phyloP scores from a whole-genome alignment of 768 basidiomycete species.

The Lentinula sp. region DNA sequence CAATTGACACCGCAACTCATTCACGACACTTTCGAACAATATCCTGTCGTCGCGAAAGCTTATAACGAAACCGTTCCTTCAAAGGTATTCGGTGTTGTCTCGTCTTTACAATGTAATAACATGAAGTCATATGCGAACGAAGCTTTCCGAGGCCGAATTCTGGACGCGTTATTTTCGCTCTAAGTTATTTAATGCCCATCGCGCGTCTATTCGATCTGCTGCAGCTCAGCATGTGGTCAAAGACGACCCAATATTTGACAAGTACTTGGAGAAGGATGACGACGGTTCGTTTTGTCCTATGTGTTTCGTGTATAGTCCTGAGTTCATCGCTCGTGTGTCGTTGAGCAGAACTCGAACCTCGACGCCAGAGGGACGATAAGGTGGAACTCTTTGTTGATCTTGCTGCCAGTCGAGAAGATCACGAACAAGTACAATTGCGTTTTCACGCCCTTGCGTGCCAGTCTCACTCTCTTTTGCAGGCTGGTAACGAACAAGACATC shows the following conservation, averaged over 20 bases:
- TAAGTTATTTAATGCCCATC: conserved; percentile 90
- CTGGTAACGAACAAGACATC: conserved; percentile 82
- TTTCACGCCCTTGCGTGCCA: not conserved
- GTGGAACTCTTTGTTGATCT: conserved; percentile 81
- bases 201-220: conserved; percentile 85
- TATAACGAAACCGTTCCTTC: conserved; percentile 89
- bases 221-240: conserved; percentile 81
- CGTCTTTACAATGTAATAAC: conserved; percentile 1
- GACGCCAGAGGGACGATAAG: conserved; percentile 53
- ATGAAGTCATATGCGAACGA: conserved; percentile 5
- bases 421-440: conserved; percentile 57
- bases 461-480: conserved; percentile 35
- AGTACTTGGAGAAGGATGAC: conserved; percentile 93
- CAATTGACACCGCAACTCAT: conserved; percentile 88
- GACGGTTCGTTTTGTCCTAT: conserved; percentile 53
- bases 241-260: conserved; percentile 91
- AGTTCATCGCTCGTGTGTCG: not conserved
- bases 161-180: conserved; percentile 98
- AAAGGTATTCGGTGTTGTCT: conserved; percentile 43
- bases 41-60: conserved; percentile 88
- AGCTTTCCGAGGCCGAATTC: conserved; percentile 90
- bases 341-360: conserved; percentile 67
- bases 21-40: conserved; percentile 96
- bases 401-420: conserved; percentile 86
- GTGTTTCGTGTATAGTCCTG: not conserved